phyloP scores from a whole-genome alignment of 768 basidiomycete genomes.

The Naganishia kalamii region DNA sequence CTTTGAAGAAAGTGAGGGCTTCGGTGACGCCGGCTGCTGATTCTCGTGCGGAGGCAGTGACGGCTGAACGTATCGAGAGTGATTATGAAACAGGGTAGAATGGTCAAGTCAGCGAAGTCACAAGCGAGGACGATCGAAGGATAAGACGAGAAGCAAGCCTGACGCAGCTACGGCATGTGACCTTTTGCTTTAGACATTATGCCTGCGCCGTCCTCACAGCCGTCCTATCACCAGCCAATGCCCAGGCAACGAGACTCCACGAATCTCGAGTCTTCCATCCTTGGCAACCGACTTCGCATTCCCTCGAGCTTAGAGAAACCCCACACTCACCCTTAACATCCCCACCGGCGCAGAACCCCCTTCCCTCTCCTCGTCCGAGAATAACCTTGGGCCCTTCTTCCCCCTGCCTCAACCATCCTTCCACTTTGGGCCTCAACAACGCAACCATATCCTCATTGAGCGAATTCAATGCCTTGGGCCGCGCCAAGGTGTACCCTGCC shows the following conservation, averaged over 20 bases:
- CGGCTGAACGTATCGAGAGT: constrained; percentile 20
- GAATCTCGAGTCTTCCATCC: not conserved
- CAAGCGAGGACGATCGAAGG: too few species aligned
- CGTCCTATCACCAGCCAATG: too few species aligned
- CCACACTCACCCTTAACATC: constrained; percentile 72
- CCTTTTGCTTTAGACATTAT: too few species aligned
- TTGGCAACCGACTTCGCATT: not conserved
- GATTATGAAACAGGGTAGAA: too few species aligned
- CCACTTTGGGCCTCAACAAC: constrained; percentile 63
- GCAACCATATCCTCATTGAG: constrained; percentile 72
- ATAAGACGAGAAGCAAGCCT: too few species aligned
- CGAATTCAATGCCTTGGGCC: constrained; percentile 72
- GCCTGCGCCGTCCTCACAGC: too few species aligned
- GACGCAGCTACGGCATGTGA: too few species aligned
- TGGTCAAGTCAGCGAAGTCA: too few species aligned
- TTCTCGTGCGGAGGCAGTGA: constrained; percentile 28
- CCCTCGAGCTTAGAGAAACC: not conserved
- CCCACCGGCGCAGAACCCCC: constrained; percentile 89
- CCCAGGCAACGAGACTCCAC: too few species aligned
- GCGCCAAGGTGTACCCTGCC: constrained; percentile 63
- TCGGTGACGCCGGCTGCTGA: constrained; percentile 31
- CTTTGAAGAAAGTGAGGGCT: constrained; percentile 82
- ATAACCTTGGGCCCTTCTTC: constrained; percentile 29
- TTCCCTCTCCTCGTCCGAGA: constrained; percentile 49
- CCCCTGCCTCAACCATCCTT: constrained; percentile 53